These are phyloP conservation scores for Cutaneotrichosporon mucoides DNA, from an alignment of 1,284 basidiomycete species.

Conservation along the genomic window DNA sequence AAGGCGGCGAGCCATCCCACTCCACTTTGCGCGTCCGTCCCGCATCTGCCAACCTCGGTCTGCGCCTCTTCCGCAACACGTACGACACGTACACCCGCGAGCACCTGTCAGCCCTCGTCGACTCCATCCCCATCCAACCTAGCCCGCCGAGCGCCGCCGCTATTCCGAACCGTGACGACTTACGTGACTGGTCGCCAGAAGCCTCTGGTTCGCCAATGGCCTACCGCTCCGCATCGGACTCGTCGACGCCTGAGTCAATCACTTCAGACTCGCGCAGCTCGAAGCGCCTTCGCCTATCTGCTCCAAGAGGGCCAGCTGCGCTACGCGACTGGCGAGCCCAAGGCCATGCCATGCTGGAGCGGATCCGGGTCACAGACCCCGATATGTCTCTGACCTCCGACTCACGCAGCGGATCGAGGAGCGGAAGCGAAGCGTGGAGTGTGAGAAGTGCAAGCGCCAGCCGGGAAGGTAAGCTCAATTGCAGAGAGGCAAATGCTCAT, in stretches of 20 bases:
- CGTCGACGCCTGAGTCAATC: constrained; percentile 9
- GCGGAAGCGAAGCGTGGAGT: constrained; percentile 1
- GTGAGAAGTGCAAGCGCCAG: background rate
- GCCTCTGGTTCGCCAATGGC: background rate
- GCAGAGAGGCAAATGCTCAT: background rate
- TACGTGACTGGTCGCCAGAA: constrained; percentile 26
- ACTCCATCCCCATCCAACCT: constrained; percentile 71
- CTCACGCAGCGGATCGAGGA: constrained; percentile 1
- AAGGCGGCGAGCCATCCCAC: constrained; percentile 29
- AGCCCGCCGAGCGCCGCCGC: constrained; percentile 57
- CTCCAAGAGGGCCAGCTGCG: constrained; percentile 8
- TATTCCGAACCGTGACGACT: constrained; percentile 11
- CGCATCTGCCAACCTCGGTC: constrained; percentile 62
- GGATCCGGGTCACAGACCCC: constrained; percentile 36
- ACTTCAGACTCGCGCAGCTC: constrained; percentile 30
- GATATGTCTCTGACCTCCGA: constrained; percentile 19
- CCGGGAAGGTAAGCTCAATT: constrained; percentile 6
- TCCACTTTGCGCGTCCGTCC: constrained; percentile 24
- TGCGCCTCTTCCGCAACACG: constrained; percentile 76
- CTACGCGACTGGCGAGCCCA: constrained; percentile 38
- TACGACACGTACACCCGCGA: constrained; percentile 92
- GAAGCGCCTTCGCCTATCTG: constrained; percentile 35
- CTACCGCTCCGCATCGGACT: constrained; percentile 4
- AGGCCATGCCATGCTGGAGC: constrained; percentile 41
- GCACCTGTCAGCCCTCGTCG: constrained; percentile 83